Conservation (phyloP, 345 rosid species). For the Capsella bursapastoris region DNA sequence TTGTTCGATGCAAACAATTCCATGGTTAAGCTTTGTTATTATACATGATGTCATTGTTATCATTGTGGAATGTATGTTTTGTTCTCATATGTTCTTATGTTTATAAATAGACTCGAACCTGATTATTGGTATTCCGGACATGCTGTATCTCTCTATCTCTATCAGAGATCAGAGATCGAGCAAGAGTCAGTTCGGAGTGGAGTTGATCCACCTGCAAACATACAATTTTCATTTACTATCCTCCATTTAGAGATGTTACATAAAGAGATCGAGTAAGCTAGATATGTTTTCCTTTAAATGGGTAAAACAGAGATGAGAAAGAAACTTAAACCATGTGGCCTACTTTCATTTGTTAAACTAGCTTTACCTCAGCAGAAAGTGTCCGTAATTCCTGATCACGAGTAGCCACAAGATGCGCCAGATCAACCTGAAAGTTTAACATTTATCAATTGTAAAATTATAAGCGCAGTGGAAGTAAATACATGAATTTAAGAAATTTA, state of each 20-base stretch:
- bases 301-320: slow-evolving; percentile 1
- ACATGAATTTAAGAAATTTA: slow-evolving; percentile 1
- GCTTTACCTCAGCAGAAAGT: slow-evolving; percentile 88
- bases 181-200: slow-evolving; percentile 89
- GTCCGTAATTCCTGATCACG: slow-evolving; percentile 95
- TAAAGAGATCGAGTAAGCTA: background rate
- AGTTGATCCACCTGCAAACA: slow-evolving; percentile 81
- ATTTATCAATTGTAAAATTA: slow-evolving; percentile 6
- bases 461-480: slow-evolving; percentile 3
- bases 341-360: slow-evolving; percentile 26
- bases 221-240: slow-evolving; percentile 2
- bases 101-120: slow-evolving; percentile 51
- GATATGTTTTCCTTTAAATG: background rate
- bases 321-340: background rate
- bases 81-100: slow-evolving; percentile 10
- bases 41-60: background rate
- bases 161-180: slow-evolving; percentile 87
- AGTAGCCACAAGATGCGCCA: slow-evolving; percentile 91
- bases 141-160: slow-evolving; percentile 86
- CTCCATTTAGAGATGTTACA: slow-evolving; percentile 8
- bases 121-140: slow-evolving; percentile 77
- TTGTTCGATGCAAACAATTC: slow-evolving; percentile 3
- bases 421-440: slow-evolving; percentile 72
- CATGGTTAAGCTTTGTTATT: slow-evolving; percentile 3
- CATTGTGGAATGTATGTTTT: background rate